Evolutionary conservation across 1,139 yeast species (phyloP).

Genomic region (Candida anutae): DNA sequence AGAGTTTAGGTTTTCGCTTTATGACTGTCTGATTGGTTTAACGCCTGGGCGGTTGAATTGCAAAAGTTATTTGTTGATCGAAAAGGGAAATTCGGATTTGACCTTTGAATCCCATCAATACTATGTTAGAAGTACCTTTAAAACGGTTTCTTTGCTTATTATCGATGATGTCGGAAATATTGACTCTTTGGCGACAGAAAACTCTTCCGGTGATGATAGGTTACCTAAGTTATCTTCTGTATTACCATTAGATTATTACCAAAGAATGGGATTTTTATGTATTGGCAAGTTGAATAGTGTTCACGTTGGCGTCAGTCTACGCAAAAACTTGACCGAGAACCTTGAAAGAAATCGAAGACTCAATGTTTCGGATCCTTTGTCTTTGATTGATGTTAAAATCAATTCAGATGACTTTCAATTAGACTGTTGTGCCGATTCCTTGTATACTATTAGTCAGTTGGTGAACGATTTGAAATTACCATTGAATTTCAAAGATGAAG

Average conservation of each 20-base stretch:
- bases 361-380: conserved; percentile 14
- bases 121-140: conserved; percentile 36
- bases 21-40: conserved; percentile 49
- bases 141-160: conserved; percentile 39
- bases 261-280: conserved; percentile 33
- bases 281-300: conserved; percentile 39
- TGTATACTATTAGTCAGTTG: conserved; percentile 60
- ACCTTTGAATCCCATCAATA: conserved; percentile 23
- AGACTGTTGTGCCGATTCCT: conserved; percentile 80
- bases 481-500: conserved; percentile 46
- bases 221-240: conserved; percentile 6
- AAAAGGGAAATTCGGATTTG: conserved; percentile 47
- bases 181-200: conserved; percentile 10
- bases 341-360: conserved; percentile 13
- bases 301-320: conserved; percentile 33
- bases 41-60: conserved; percentile 52
- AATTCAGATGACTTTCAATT: conserved; percentile 43
- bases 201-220: conserved; percentile 3
- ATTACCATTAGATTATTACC: conserved; percentile 7
- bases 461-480: conserved; percentile 69
- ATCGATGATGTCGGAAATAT: conserved; percentile 48
- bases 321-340: conserved; percentile 17
- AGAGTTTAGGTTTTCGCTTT: conserved; percentile 38
- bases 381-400: conserved; percentile 37
- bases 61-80: conserved; percentile 43